Evolutionary conservation across 768 basidiomycete genomes (phyloP), one percentile per base, ranked within the genome.

Genomic region (Trametes punicea): DNA sequence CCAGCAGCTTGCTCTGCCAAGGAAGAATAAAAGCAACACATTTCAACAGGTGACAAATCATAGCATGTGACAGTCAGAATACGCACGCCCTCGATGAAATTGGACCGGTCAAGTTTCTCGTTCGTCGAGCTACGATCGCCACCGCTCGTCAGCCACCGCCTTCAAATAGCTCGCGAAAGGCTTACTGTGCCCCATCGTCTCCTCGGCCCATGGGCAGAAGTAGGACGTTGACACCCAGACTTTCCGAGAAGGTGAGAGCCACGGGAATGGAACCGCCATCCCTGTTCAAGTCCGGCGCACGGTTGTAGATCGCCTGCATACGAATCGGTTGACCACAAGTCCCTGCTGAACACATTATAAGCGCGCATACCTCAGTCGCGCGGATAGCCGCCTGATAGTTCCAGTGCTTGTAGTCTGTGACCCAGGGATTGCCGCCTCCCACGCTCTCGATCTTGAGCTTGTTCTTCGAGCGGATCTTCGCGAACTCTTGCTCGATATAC

Each of bases 261-360:
- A 96, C 90, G 0, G 94, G 94, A 60, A 95, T 95, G 7, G 91
- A 92, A 4, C 95, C 95, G n/a, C 93, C 93, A 70, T 96, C 93
- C 38, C 93, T 82, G 2, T 87, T 93, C 57, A 87, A 74, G 67
- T 95, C 90, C 0, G 93, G 93, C 4, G 82, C 80, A 67, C 79
- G 79, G 40, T 81, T 76, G 73, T 92, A 94, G 8, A 94, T 67
- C 6, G 71, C 67, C 73, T 75, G 53, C 63, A 20, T 7, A 21
- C n/a, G 10, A 9, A 38, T 29, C 27, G 15, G n/a, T 29, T 46
- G 25, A 23, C 13, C 15, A n/a, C 4, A 11, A 23, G 11, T 20
- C 26, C 18, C 18, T 29, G 36, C 30, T 20, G 20, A 42, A 27
- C 1, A 27, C 1, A 18, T 23, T 21, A 46, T 44, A 44, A 21